Evolutionary conservation across 2,329 filamentous ascomycete species (phyloP).

Genomic region (Coniella lustricola): DNA sequence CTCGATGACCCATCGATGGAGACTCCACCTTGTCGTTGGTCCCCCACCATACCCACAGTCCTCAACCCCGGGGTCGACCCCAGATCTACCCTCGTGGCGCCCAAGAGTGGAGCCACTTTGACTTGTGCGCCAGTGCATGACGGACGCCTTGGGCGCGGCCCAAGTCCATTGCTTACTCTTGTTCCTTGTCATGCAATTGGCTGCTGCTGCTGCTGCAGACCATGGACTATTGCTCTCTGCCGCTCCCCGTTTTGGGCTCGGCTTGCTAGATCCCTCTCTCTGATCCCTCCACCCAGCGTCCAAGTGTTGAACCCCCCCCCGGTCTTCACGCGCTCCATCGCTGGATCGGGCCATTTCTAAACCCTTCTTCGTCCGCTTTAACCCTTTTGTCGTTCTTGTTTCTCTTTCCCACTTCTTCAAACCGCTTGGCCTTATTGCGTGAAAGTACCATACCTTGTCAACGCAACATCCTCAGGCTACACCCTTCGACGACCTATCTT

Average conservation of each 20-base stretch:
- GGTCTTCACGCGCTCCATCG: not conserved
- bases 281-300: not conserved
- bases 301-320: not conserved
- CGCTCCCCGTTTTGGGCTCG: not conserved
- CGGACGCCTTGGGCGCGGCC: not conserved
- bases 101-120: slow-evolving; percentile 11
- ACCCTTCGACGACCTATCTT: not conserved
- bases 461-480: too few species aligned
- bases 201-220: not conserved
- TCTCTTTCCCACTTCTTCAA: not conserved
- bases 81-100: slow-evolving; percentile 15
- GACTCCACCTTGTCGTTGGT: not conserved
- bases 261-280: not conserved
- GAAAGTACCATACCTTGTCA: too few species aligned
- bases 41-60: slow-evolving; percentile 3
- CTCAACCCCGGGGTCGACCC: slow-evolving; percentile 14
- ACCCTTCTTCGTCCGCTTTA: slow-evolving; percentile 4
- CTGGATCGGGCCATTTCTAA: not conserved
- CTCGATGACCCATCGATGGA: not conserved
- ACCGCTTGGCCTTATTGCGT: not conserved
- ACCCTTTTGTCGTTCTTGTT: slow-evolving; percentile 8
- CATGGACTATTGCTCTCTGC: slow-evolving; percentile 1
- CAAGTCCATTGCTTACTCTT: slow-evolving; percentile 4
- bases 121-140: slow-evolving; percentile 12
- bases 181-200: not conserved